A percentile compares a stretch with the other conserved stretches of the same genome.
These are phyloP conservation scores for Suillus plorans DNA, from an alignment of 768 basidiomycete species.

Conservation along the genomic window DNA sequence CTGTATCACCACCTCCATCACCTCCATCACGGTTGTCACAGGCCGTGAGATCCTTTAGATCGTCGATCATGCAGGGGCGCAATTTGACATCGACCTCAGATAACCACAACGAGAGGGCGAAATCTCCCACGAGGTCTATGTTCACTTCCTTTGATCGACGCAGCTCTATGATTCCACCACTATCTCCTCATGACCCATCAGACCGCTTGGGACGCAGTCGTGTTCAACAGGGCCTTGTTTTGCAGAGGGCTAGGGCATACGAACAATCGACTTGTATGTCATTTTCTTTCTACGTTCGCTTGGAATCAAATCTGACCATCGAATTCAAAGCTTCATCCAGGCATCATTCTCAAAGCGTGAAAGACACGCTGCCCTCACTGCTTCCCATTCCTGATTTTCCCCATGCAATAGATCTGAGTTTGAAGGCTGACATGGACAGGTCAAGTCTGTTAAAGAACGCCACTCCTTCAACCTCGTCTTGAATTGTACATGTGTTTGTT, in stretches of 20 bases:
- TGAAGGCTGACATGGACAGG: constrained; percentile 7
- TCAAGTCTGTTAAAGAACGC: constrained; percentile 7
- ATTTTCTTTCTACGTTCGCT: background rate
- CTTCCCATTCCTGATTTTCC: constrained; percentile 30
- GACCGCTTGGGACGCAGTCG: constrained; percentile 12
- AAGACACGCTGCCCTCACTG: constrained; percentile 37
- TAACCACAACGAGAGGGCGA: constrained; percentile 14
- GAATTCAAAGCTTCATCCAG: constrained; percentile 3
- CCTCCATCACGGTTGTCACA: constrained; percentile 21
- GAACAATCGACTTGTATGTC: constrained; percentile 24
- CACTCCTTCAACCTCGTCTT: background rate
- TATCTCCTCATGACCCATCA: constrained; percentile 3
- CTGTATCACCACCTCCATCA: constrained; percentile 13
- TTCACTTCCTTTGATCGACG: constrained; percentile 17
- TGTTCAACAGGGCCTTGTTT: constrained; percentile 20
- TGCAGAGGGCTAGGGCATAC: constrained; percentile 29
- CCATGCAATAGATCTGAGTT: constrained; percentile 2
- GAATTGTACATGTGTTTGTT: background rate
- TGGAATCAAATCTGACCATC: background rate
- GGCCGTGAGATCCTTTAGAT: constrained; percentile 18
- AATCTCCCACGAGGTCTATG: constrained; percentile 11
- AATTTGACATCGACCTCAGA: constrained; percentile 9
- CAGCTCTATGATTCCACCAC: constrained; percentile 4
- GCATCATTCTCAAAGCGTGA: constrained; percentile 5
- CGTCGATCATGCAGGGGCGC: constrained; percentile 23